Base-by-base conservation (phyloP, 1,284 basidiomycete species). In the Ganoderma leucocontextum region DNA sequence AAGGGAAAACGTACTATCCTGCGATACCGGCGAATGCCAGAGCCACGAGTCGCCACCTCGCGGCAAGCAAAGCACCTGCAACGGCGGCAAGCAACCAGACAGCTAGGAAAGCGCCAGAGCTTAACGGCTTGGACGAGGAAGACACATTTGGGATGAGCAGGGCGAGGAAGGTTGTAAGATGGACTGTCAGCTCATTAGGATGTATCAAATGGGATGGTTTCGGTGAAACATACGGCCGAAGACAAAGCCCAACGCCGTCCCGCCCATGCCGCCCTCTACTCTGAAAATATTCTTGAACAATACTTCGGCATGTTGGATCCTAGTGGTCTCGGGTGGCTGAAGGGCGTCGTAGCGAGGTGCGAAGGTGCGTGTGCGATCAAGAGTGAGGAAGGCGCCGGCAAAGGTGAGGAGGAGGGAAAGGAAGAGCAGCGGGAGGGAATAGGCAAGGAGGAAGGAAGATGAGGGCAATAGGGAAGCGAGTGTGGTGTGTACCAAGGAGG, bases 351-450 rank as follows among this genome's bases (percentile, higher is more conserved):
- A 82, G 19, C 80, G 79, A 29, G 84, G 82, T 4, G 86, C 82
- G 73, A 92, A 91, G 17, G 85, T 83, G 52, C 88, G 84, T 42
- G 89, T 87, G 44, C 91, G 87, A 74, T 91, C 90, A 60, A 91
- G 83, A 22, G 86, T 91, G 29, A 91, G 81, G 77, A 92, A 92
- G 3, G 89, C 84, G 17, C 90, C 90, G 29, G 88, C 81, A 73
- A 91, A 89, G 4, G 86, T 85, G 42, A 90, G 79, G 35, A 87
- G 69, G 47, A 87, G 58, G 9, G 89, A 89, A 1, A 87, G 63
- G 13, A 86, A 77, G 42, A 90, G 77, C 9, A 91, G 77, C 71
- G 88, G 85, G 58, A 91, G 75, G 33, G 85, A 73, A 75, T 91
- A 91, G 47, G 84, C 84, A 35, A 90, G 73, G n/a, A 72, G 69